Evolutionary conservation across 179 eudicot genomes (phyloP).

Genomic region (Silene vulgaris): DNA sequence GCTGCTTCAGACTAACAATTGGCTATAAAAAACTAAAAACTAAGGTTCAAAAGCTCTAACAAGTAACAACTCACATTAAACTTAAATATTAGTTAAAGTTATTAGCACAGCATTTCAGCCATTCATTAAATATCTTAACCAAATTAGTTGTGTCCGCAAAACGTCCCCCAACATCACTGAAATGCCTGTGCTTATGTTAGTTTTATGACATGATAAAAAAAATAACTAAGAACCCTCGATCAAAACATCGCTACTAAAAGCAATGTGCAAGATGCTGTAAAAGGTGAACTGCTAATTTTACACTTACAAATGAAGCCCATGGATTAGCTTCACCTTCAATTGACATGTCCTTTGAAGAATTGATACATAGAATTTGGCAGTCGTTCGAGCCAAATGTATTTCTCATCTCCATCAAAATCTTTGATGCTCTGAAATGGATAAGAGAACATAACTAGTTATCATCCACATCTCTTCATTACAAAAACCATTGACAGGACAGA

Average conservation of each 20-base stretch:
- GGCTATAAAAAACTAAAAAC: neutral
- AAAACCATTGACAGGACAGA: conserved; percentile 1
- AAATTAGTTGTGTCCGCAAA: neutral
- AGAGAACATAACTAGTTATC: conserved; percentile 17
- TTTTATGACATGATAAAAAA: conserved; percentile 1
- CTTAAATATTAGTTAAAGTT: neutral
- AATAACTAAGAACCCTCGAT: neutral
- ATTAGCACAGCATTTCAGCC: conserved; percentile 6
- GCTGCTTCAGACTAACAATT: neutral
- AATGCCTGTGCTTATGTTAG: conserved; percentile 1
- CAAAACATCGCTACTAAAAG: neutral
- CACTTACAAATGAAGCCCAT: conserved; percentile 70
- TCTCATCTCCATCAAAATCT: conserved; percentile 63
- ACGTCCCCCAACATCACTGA: conserved; percentile 1
- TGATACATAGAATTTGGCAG: conserved; percentile 73
- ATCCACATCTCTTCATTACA: neutral
- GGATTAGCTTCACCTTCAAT: conserved; percentile 51
- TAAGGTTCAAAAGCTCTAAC: neutral
- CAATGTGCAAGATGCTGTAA: neutral
- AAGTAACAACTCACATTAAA: neutral
- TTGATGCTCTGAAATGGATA: conserved; percentile 55
- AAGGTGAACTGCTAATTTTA: conserved; percentile 7
- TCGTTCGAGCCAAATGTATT: conserved; percentile 75
- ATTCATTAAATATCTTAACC: neutral
- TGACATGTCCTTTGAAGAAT: conserved; percentile 53